Evolutionary conservation across 2,329 filamentous ascomycete genomes (phyloP).

Genomic region (Aquanectria penicillioides): DNA sequence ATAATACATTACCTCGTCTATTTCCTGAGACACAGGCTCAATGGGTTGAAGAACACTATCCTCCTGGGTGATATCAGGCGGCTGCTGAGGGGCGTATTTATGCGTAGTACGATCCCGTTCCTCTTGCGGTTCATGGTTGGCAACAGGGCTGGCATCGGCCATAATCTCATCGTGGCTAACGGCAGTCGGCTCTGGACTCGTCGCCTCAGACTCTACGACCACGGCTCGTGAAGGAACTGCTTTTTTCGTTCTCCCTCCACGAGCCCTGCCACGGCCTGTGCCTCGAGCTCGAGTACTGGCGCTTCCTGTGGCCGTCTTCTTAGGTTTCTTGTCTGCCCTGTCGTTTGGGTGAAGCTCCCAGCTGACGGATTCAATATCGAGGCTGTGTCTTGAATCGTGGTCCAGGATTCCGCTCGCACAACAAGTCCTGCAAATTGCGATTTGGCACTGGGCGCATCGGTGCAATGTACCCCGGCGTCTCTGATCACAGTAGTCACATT

Average conservation of each 20-base stretch:
- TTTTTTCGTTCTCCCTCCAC: background rate
- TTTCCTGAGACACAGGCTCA: background rate
- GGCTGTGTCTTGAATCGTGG: conserved; percentile 13
- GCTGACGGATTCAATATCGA: conserved; percentile 1
- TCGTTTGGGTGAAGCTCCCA: conserved; percentile 19
- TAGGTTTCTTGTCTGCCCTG: background rate
- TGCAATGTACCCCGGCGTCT: conserved; percentile 13
- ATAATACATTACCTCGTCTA: conserved; percentile 3
- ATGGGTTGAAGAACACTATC: background rate
- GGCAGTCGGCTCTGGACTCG: background rate
- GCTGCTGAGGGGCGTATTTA: background rate
- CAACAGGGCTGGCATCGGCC: background rate
- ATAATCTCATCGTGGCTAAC: background rate
- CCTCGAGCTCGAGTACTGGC: background rate
- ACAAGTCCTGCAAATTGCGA: conserved; percentile 20
- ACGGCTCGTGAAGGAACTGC: background rate
- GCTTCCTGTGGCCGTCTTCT: background rate
- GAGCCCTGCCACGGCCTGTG: background rate
- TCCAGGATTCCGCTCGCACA: conserved; percentile 10
- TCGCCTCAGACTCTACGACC: background rate
- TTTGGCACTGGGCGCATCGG: conserved; percentile 12
- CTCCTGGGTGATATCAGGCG: background rate
- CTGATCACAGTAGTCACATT: conserved; percentile 25
- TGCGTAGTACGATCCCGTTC: background rate
- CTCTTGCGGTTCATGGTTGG: background rate